Percentiles rank a stretch among this genome's conserved stretches.
Evolutionary conservation across 148 eudicot genomes (phyloP).

Genomic region (Vaccinium macrocarpon): DNA sequence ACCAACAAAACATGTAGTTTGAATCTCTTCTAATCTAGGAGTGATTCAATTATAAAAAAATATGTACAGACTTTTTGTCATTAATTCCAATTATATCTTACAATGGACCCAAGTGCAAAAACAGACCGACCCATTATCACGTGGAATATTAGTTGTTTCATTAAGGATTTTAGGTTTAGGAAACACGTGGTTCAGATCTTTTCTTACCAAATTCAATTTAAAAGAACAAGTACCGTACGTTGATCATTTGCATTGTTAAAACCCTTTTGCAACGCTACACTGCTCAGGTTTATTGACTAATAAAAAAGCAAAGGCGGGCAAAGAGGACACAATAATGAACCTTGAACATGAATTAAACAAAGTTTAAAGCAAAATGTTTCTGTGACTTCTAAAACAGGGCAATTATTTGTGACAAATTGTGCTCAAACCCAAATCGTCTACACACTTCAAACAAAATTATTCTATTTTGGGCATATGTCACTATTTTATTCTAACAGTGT

Average conservation of each 20-base stretch:
- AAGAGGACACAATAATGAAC: background rate
- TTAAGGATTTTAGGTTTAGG: background rate
- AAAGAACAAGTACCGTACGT: too few relatives aligned
- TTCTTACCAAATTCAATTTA: too few relatives aligned
- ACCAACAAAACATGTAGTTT: background rate
- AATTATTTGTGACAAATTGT: too few relatives aligned
- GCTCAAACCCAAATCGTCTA: background rate
- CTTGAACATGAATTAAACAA: background rate
- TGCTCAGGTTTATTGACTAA: too few relatives aligned
- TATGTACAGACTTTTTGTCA: too few relatives aligned
- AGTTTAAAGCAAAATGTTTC: too few relatives aligned
- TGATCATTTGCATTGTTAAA: background rate
- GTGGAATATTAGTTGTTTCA: background rate
- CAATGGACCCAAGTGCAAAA: background rate
- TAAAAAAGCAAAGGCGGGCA: too few relatives aligned
- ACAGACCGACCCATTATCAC: background rate
- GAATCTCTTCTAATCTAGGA: background rate
- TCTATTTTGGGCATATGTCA: too few relatives aligned
- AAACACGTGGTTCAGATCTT: background rate
- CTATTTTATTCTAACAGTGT: too few relatives aligned
- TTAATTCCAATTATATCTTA: background rate
- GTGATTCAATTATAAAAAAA: background rate
- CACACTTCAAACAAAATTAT: background rate
- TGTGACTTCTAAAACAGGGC: too few relatives aligned
- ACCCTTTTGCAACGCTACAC: too few relatives aligned